These are phyloP conservation scores for Narthecium ossifragum DNA, from an alignment of 106 monocot genomes.

Conservation along the genomic window DNA sequence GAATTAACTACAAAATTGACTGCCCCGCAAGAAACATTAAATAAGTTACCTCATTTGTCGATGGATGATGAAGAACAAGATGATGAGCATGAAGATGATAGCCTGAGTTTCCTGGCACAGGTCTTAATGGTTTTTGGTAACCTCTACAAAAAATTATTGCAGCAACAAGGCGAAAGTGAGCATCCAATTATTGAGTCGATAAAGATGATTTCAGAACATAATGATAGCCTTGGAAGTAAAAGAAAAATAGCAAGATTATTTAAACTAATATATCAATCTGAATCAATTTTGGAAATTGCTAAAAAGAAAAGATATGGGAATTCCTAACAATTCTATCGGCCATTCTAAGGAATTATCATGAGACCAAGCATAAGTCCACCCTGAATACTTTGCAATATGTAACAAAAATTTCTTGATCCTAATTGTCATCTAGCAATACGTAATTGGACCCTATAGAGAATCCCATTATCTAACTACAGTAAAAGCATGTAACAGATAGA, in stretches of 20 bases:
- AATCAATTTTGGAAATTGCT: background rate
- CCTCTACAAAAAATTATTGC: conserved; percentile 25
- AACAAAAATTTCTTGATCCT: too few species aligned
- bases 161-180: background rate
- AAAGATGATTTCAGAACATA: background rate
- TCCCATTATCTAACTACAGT: too few species aligned
- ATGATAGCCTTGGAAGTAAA: background rate
- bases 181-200: background rate
- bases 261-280: background rate
- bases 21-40: too few species aligned
- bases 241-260: background rate
- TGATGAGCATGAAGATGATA: conserved; percentile 55
- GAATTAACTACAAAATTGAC: too few species aligned
- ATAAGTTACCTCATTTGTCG: conserved; percentile 47
- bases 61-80: conserved; percentile 45
- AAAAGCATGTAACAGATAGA: too few species aligned
- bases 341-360: too few species aligned
- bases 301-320: background rate
- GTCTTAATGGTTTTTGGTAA: conserved; percentile 39
- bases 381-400: too few species aligned
- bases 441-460: too few species aligned
- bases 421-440: too few species aligned
- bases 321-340: background rate
- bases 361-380: too few species aligned
- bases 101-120: conserved; percentile 64